Conservation (phyloP, 345 rosid species). For the Rhizophora mangle region DNA sequence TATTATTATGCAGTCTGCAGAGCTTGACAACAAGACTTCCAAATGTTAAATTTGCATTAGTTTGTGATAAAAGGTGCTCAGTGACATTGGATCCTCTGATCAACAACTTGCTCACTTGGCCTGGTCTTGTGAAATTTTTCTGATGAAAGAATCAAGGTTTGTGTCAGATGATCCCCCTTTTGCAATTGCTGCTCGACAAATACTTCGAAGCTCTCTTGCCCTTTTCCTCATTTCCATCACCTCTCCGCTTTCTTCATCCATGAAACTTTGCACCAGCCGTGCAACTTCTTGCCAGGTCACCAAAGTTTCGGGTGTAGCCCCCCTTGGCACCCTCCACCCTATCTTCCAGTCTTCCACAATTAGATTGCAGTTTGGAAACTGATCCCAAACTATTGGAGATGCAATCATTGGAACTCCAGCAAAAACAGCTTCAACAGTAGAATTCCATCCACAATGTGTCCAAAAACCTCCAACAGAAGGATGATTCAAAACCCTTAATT, state of each 20-base stretch:
- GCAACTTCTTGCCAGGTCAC: constrained; percentile 4
- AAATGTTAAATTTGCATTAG: no score
- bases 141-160: constrained; percentile 7
- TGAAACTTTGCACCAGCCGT: constrained; percentile 7
- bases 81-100: no score
- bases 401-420: constrained; percentile 22
- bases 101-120: neutral
- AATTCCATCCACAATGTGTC: constrained; percentile 23
- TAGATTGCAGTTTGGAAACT: constrained; percentile 2
- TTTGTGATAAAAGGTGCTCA: no score
- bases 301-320: neutral
- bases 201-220: constrained; percentile 7
- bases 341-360: constrained; percentile 20
- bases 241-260: constrained; percentile 15
- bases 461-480: constrained; percentile 21
- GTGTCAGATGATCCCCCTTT: constrained; percentile 4
- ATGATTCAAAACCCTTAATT: constrained; percentile 18
- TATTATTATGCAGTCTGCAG: no score
- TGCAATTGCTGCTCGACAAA: constrained; percentile 9
- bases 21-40: no score
- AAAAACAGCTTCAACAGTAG: constrained; percentile 17
- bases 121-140: neutral
- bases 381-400: constrained; percentile 20
- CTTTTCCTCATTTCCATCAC: constrained; percentile 17
- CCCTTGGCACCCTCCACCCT: neutral